Conservation (phyloP, 208 protist species). For the Tritrichomonas foetus region DNA sequence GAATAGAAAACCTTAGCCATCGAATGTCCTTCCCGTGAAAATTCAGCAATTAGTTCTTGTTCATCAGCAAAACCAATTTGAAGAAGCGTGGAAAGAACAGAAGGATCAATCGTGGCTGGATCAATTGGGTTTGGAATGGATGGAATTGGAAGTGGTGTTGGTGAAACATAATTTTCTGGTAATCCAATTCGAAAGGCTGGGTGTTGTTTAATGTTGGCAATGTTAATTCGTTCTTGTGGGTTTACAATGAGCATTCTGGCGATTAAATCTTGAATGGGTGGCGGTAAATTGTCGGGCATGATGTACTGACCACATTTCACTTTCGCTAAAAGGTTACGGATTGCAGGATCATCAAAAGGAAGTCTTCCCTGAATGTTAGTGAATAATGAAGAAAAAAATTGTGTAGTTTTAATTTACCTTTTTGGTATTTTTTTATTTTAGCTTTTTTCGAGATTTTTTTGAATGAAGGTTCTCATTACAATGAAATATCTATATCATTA, state of each 20-base stretch:
- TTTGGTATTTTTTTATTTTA: too few species aligned
- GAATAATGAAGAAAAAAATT: not conserved
- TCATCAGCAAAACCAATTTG: not conserved
- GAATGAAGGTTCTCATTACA: too few species aligned
- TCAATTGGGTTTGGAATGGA: not conserved
- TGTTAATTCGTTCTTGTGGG: constrained; percentile 35
- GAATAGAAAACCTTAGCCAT: constrained; percentile 18
- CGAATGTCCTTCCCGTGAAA: not conserved
- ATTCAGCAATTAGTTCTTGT: not conserved
- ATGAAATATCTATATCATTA: too few species aligned
- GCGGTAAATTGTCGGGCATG: not conserved
- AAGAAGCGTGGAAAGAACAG: not conserved
- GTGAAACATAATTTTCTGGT: not conserved
- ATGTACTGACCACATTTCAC: not conserved
- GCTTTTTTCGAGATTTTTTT: too few species aligned
- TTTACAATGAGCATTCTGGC: constrained; percentile 8
- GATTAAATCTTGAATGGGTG: constrained; percentile 44
- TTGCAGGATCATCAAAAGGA: constrained; percentile 29
- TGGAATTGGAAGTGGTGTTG: constrained; percentile 7
- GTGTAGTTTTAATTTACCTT: not conserved
- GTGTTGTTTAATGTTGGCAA: constrained; percentile 39
- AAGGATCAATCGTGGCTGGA: not conserved
- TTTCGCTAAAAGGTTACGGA: not conserved
- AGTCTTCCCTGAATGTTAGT: constrained; percentile 26
- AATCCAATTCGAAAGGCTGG: constrained; percentile 41